These are phyloP conservation scores for Rhododendron williamsianum DNA, from an alignment of 148 eudicot genomes.

Conservation along the genomic window DNA sequence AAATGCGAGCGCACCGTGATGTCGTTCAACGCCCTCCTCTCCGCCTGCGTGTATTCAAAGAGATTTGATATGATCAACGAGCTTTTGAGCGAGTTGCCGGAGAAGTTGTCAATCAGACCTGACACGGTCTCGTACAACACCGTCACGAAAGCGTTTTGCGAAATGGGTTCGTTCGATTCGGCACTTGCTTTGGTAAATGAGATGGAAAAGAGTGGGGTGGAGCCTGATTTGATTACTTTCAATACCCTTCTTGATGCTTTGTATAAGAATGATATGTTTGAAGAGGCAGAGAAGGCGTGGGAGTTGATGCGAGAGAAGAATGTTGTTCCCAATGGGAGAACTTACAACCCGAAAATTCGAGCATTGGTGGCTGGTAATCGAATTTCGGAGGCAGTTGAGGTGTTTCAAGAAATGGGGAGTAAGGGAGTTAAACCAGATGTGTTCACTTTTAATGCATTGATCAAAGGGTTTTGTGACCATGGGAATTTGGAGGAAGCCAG, in stretches of 20 bases:
- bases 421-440: constrained; percentile 12
- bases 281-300: constrained; percentile 44
- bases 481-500: constrained; percentile 35
- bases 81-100: constrained; percentile 30
- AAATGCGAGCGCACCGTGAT: constrained; percentile 39
- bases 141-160: constrained; percentile 33
- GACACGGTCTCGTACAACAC: constrained; percentile 51
- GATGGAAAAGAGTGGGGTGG: constrained; percentile 45
- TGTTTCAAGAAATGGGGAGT: constrained; percentile 26
- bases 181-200: constrained; percentile 28
- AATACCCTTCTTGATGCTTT: constrained; percentile 33
- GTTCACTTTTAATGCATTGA: constrained; percentile 26
- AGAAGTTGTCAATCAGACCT: constrained; percentile 30
- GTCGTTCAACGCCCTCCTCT: constrained; percentile 57
- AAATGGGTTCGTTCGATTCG: constrained; percentile 30
- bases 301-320: constrained; percentile 31
- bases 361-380: constrained; percentile 20
- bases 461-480: constrained; percentile 21
- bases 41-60: constrained; percentile 42
- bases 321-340: constrained; percentile 30
- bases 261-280: constrained; percentile 25
- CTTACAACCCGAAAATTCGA: constrained; percentile 34
- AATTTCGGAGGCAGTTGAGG: constrained; percentile 2
- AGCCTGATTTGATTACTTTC: constrained; percentile 27
- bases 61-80: constrained; percentile 31